Evolutionary conservation across 768 basidiomycete species (phyloP), one percentile per base, ranked within the genome.

Genomic region (Tricholoma furcatifolium): DNA sequence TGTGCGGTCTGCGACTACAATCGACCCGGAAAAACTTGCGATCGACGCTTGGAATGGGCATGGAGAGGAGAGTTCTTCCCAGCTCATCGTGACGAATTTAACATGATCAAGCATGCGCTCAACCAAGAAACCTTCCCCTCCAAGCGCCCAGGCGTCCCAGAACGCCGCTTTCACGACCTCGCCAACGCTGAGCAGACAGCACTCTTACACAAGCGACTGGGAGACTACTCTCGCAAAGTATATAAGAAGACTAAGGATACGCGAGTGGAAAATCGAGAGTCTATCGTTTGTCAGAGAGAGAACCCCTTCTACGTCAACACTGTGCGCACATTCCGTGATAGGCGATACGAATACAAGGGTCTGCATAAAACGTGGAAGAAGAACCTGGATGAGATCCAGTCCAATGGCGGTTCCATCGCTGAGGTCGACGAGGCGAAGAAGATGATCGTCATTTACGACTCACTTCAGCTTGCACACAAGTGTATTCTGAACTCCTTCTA

Each of bases 401-500:
- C 76, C n/a, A 86, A 85, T 61, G 84, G 85, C 6, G 80, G 83
- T 4, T 82, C 87, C 3, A 77, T 98, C 23, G 81, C 88, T 6
- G 94, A 98, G 63, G 80, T 97, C 35, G 91, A 95, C 56, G 97
- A 99, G 70, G 96, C 97, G 35, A 98, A 90, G 77, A 97, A 96
- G 77, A 94, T 99, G 91, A 91, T 98, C 61, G 96, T 99, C 20
- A 70, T 99, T 9, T 99, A 98, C 72, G 97, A 98, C 68, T 98
- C 97, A 4, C 81, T 99, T 31, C 97, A 99, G 68, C 86, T 99
- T 23, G 97, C 97, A 3, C 97, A 99, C 81, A 99, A 99, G 74
- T 98, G 95, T 65, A 99, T 99, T 66, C 83, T 99, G 59, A 99
- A 99, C 76, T 98, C 97, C 3, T 99, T 99, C 79, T 99, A 99